Percentiles rank a stretch among this genome's conserved stretches.
Evolutionary conservation across 2,329 filamentous ascomycete species (phyloP).

Genomic region (Tolypocladium sp.): DNA sequence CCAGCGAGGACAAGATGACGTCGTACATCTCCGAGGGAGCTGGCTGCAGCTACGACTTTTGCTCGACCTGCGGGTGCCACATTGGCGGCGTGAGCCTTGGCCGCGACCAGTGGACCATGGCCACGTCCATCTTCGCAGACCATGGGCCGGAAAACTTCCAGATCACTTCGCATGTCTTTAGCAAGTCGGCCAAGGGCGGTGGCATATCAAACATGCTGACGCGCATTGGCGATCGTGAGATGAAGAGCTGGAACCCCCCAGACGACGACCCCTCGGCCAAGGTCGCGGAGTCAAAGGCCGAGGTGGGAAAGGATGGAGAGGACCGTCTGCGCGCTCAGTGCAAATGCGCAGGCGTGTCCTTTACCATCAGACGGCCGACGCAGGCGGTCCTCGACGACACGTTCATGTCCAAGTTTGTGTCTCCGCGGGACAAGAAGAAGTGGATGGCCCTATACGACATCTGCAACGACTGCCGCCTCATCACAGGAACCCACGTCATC

Average conservation of each 20-base stretch:
- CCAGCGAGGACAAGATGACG: conserved; percentile 24
- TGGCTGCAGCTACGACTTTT: conserved; percentile 29
- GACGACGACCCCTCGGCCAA: conserved; percentile 15
- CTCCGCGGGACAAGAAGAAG: conserved; percentile 26
- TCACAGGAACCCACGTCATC: conserved; percentile 29
- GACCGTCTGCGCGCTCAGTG: conserved; percentile 34
- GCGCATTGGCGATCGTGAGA: conserved; percentile 15
- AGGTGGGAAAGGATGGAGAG: conserved; percentile 23
- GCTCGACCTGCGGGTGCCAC: conserved; percentile 36
- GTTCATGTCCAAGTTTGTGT: conserved; percentile 22
- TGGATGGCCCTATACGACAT: conserved; percentile 32
- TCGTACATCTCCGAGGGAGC: conserved; percentile 22
- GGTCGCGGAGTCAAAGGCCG: conserved; percentile 15
- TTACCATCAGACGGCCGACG: conserved; percentile 31
- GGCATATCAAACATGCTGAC: conserved; percentile 28
- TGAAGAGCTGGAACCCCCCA: conserved; percentile 26
- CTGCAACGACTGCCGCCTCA: conserved; percentile 34
- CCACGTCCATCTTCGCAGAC: conserved; percentile 29
- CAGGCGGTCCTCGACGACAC: conserved; percentile 17
- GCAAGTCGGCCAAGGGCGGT: conserved; percentile 23
- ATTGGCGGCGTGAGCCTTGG: conserved; percentile 25
- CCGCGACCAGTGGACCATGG: conserved; percentile 25
- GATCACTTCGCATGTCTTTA: conserved; percentile 25
- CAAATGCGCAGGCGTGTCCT: conserved; percentile 37
- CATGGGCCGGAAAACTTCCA: conserved; percentile 24